phyloP scores from a whole-genome alignment of 2,329 filamentous ascomycete genomes.

The Talaromyces albobiverticillius region DNA sequence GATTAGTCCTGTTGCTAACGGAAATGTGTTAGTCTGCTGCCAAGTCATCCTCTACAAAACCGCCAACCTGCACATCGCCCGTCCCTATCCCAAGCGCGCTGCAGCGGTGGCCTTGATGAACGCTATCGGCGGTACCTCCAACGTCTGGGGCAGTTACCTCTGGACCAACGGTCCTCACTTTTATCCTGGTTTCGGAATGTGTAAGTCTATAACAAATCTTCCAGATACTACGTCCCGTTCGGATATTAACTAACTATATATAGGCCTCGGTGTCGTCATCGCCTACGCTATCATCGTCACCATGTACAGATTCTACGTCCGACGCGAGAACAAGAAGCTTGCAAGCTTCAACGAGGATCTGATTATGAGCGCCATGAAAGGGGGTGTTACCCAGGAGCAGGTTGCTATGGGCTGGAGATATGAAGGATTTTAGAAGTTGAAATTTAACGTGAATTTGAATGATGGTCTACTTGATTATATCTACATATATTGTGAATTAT shows the following conservation, averaged over 20 bases:
- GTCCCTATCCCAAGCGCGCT: slow-evolving; percentile 54
- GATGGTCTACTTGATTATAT: no score
- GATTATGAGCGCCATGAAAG: slow-evolving; percentile 40
- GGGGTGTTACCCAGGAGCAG: slow-evolving; percentile 45
- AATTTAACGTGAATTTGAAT: background rate
- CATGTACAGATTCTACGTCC: slow-evolving; percentile 35
- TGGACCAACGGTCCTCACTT: background rate
- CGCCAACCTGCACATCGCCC: slow-evolving; percentile 51
- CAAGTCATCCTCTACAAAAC: slow-evolving; percentile 50
- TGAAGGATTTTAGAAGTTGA: slow-evolving; percentile 38
- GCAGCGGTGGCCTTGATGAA: slow-evolving; percentile 56
- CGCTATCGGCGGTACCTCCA: slow-evolving; percentile 39
- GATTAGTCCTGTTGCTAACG: background rate
- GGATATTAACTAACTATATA: background rate
- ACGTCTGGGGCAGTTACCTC: slow-evolving; percentile 1
- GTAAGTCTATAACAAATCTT: background rate
- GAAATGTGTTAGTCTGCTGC: slow-evolving; percentile 49
- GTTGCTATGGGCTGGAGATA: slow-evolving; percentile 42
- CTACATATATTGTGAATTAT: no score
- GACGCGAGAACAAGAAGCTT: slow-evolving; percentile 38
- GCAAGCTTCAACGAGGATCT: slow-evolving; percentile 34
- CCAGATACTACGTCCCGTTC: no score
- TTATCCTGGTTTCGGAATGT: slow-evolving; percentile 16
- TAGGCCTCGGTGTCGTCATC: slow-evolving; percentile 14
- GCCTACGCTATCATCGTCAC: slow-evolving; percentile 36